A percentile compares a stretch with the other conserved stretches of the same genome.
These are phyloP conservation scores for Clarireedia monteithiana DNA, from an alignment of 2,329 filamentous ascomycete genomes.

Conservation along the genomic window DNA sequence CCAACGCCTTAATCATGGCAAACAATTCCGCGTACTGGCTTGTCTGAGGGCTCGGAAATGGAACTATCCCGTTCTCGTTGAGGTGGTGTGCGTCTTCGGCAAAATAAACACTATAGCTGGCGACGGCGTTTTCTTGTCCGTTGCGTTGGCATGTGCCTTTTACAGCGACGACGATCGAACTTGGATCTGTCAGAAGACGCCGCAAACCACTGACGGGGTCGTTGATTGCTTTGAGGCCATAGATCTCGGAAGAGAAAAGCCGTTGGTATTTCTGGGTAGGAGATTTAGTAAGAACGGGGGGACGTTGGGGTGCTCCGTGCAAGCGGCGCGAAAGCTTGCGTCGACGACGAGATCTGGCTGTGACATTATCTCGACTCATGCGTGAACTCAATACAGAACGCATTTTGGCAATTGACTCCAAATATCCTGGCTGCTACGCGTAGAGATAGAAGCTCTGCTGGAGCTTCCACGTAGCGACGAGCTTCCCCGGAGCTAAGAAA, in stretches of 20 bases:
- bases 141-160: background rate
- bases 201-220: background rate
- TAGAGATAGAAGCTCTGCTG: too few relatives aligned
- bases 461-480: background rate
- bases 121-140: background rate
- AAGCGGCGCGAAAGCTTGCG: background rate
- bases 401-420: background rate
- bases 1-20: constrained; percentile 10
- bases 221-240: background rate
- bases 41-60: constrained; percentile 8
- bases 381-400: background rate
- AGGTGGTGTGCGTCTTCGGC: background rate
- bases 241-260: background rate
- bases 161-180: background rate
- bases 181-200: background rate
- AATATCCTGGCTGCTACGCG: too few relatives aligned
- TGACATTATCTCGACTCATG: background rate
- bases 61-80: constrained; percentile 4
- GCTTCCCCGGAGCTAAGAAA: background rate
- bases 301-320: background rate
- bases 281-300: background rate
- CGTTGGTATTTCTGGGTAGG: background rate
- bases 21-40: constrained; percentile 11
- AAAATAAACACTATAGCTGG: background rate
- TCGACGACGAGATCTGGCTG: background rate